Evolutionary conservation across 129 eudicot species (phyloP).

Genomic region (Flaveria linearis): DNA sequence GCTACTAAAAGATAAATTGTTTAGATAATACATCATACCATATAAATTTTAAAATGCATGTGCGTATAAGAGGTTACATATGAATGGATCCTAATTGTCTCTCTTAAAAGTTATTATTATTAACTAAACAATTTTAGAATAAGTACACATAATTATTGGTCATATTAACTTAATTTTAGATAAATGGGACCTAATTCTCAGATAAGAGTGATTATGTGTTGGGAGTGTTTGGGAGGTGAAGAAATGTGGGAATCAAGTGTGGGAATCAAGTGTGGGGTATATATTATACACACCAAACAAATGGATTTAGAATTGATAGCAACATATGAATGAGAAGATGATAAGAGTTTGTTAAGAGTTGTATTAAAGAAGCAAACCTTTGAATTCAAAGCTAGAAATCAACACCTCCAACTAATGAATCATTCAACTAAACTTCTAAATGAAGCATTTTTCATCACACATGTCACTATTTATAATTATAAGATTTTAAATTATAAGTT

Average conservation of each 20-base stretch:
- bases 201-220: slow-evolving; percentile 17
- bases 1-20: neutral
- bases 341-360: slow-evolving; percentile 50
- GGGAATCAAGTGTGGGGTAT: slow-evolving; percentile 40
- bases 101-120: too few relatives aligned
- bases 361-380: slow-evolving; percentile 58
- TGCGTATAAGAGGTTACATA: too few relatives aligned
- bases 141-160: neutral
- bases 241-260: slow-evolving; percentile 35
- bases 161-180: neutral
- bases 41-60: too few relatives aligned
- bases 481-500: neutral
- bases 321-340: slow-evolving; percentile 38
- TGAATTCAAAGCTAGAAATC: slow-evolving; percentile 30
- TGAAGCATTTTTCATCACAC: slow-evolving; percentile 33
- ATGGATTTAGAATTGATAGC: slow-evolving; percentile 40
- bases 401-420: slow-evolving; percentile 48
- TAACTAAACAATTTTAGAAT: neutral
- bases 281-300: slow-evolving; percentile 39
- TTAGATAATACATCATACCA: neutral
- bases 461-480: slow-evolving; percentile 21
- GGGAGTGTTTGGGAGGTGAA: slow-evolving; percentile 15
- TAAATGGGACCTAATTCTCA: slow-evolving; percentile 1
- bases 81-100: too few relatives aligned
- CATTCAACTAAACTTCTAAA: slow-evolving; percentile 43